phyloP scores from a whole-genome alignment of 2,329 filamentous ascomycete species.

The Penicillium sp. region DNA sequence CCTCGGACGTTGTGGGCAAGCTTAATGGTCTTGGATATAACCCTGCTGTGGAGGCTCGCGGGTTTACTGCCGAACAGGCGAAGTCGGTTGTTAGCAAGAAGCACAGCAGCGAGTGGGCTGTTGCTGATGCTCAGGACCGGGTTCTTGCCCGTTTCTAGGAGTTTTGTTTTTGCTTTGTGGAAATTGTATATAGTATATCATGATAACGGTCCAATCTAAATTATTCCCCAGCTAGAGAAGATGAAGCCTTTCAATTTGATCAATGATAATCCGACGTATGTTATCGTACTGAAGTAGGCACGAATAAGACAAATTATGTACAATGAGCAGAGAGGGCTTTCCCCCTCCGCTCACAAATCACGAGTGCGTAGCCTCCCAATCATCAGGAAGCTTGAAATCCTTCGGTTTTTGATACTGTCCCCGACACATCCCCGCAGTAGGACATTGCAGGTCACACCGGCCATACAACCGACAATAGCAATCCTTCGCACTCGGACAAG shows the following conservation, averaged over 20 bases:
- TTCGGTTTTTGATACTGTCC: conserved; percentile 46
- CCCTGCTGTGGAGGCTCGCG: conserved; percentile 84
- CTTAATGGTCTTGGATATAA: conserved; percentile 80
- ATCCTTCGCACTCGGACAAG: conserved; percentile 43
- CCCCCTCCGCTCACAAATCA: conserved; percentile 7
- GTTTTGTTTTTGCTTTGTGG: background rate
- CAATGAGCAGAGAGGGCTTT: background rate
- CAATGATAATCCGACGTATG: background rate
- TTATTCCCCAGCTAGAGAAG: background rate
- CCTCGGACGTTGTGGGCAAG: conserved; percentile 65
- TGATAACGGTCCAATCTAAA: conserved; percentile 10
- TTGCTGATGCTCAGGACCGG: conserved; percentile 73
- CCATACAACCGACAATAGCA: conserved; percentile 52
- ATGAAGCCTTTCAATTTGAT: background rate
- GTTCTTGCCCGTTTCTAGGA: conserved; percentile 68
- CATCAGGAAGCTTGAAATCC: conserved; percentile 40
- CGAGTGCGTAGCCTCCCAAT: conserved; percentile 37
- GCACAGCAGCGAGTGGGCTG: conserved; percentile 70
- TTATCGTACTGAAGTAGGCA: background rate
- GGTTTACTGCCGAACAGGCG: conserved; percentile 77
- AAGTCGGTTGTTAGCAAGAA: conserved; percentile 71
- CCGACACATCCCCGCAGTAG: conserved; percentile 35
- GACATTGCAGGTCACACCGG: conserved; percentile 41
- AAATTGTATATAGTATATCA: conserved; percentile 19
- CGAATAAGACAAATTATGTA: conserved; percentile 2